A percentile compares a stretch with the other conserved stretches of the same genome.
Evolutionary conservation across 805 yeast species (phyloP).

Genomic region (Candida stauntonica): DNA sequence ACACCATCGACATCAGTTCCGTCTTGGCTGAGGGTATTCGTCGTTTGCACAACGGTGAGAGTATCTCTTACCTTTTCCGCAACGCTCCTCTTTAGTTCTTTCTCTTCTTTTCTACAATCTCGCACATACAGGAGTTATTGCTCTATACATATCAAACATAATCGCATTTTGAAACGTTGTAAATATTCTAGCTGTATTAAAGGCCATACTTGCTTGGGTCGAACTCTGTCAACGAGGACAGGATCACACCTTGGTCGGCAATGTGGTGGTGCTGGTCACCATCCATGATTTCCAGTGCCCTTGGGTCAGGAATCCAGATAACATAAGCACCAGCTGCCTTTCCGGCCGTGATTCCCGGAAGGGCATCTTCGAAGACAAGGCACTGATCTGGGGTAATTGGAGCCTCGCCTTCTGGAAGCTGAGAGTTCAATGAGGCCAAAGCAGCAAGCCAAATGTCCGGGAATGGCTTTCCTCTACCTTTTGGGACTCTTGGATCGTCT

Average conservation of each 20-base stretch:
- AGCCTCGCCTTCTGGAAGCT: slow-evolving; percentile 33
- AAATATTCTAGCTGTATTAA: no score
- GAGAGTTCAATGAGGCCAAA: slow-evolving; percentile 62
- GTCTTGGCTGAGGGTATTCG: slow-evolving; percentile 79
- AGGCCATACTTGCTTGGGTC: slow-evolving; percentile 45
- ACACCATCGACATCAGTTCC: slow-evolving; percentile 65
- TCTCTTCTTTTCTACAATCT: neutral
- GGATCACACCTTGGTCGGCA: slow-evolving; percentile 53
- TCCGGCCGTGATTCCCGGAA: slow-evolving; percentile 87
- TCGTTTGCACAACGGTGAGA: slow-evolving; percentile 84
- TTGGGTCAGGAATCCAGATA: slow-evolving; percentile 91
- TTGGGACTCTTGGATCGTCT: slow-evolving; percentile 78
- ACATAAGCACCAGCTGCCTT: slow-evolving; percentile 77
- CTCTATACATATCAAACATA: no score
- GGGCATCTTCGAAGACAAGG: slow-evolving; percentile 90
- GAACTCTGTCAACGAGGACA: slow-evolving; percentile 49
- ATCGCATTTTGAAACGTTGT: no score
- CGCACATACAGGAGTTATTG: no score
- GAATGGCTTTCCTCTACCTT: slow-evolving; percentile 86
- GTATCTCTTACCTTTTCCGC: slow-evolving; percentile 73
- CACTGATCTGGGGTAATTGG: slow-evolving; percentile 71
- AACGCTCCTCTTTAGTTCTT: slow-evolving; percentile 46
- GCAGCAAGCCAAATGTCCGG: slow-evolving; percentile 94
- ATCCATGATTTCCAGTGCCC: slow-evolving; percentile 54
- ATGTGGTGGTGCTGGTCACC: slow-evolving; percentile 48